Conservation (phyloP, 805 yeast species). For the Isabelozyma heimii region DNA sequence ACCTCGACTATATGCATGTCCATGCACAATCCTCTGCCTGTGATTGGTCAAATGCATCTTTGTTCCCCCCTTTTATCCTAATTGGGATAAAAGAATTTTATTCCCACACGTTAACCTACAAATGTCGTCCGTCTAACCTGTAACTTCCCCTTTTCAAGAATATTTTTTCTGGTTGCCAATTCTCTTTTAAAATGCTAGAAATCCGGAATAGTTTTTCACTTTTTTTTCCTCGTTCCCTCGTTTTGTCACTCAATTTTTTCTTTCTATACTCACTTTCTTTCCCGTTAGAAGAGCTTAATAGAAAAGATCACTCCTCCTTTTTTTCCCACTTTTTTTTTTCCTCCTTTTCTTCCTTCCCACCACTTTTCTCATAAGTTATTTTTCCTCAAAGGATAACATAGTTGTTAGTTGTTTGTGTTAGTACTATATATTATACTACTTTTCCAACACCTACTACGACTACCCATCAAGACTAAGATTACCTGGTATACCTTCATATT, state of each 20-base stretch:
- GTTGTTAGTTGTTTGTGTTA: neutral
- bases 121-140: neutral
- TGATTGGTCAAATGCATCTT: neutral
- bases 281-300: neutral
- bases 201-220: conserved; percentile 1
- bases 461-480: neutral
- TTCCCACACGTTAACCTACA: neutral
- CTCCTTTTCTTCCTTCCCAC: neutral
- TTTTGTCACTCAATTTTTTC: neutral
- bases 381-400: neutral
- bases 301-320: conserved; percentile 1
- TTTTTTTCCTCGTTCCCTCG: neutral
- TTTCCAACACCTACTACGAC: neutral
- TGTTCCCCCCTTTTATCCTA: neutral
- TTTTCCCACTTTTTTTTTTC: neutral
- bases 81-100: neutral
- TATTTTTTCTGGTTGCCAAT: neutral
- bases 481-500: neutral
- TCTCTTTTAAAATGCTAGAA: neutral
- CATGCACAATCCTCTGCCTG: neutral
- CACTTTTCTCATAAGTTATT: neutral
- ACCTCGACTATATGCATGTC: neutral
- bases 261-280: conserved; percentile 1
- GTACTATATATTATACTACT: neutral
- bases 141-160: neutral